Conservation (phyloP, 2,329 filamentous ascomycete genomes). For the Phaeoacremonium minimum region DNA sequence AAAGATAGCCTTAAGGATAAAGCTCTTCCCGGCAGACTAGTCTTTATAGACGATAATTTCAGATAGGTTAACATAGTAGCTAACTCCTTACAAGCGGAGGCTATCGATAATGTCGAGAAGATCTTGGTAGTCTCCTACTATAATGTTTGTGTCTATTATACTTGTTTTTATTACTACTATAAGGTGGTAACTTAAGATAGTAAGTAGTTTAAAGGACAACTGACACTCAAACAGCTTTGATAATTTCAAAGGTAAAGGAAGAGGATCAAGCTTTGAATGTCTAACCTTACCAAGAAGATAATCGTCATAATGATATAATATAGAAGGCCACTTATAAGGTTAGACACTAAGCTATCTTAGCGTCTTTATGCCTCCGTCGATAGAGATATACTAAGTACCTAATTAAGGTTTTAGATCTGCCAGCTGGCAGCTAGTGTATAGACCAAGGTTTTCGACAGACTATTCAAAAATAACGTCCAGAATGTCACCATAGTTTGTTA, state of each 20-base stretch:
- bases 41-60: slow-evolving; percentile 9
- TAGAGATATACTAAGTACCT: slow-evolving; percentile 1
- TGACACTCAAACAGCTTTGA: slow-evolving; percentile 3
- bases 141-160: slow-evolving; percentile 5
- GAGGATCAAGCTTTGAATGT: neutral
- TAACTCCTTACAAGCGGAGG: slow-evolving; percentile 5
- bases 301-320: slow-evolving; percentile 6
- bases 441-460: neutral
- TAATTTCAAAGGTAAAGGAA: slow-evolving; percentile 1
- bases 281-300: slow-evolving; percentile 2
- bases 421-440: slow-evolving; percentile 2
- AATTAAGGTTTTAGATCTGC: slow-evolving; percentile 6
- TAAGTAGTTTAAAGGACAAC: slow-evolving; percentile 3
- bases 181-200: slow-evolving; percentile 3
- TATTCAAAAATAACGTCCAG: neutral
- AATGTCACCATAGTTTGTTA: slow-evolving; percentile 2
- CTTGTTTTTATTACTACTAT: slow-evolving; percentile 4
- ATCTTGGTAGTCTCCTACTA: slow-evolving; percentile 12
- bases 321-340: slow-evolving; percentile 11
- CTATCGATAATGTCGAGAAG: slow-evolving; percentile 4
- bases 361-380: slow-evolving; percentile 6
- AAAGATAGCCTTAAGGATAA: slow-evolving; percentile 43
- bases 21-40: slow-evolving; percentile 36
- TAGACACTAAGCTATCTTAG: slow-evolving; percentile 11
- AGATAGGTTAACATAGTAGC: slow-evolving; percentile 4